Percentiles rank a stretch among this genome's conserved stretches.
These are phyloP conservation scores for Fusarium sp. DNA, from an alignment of 2,329 filamentous ascomycete species.

Conservation along the genomic window DNA sequence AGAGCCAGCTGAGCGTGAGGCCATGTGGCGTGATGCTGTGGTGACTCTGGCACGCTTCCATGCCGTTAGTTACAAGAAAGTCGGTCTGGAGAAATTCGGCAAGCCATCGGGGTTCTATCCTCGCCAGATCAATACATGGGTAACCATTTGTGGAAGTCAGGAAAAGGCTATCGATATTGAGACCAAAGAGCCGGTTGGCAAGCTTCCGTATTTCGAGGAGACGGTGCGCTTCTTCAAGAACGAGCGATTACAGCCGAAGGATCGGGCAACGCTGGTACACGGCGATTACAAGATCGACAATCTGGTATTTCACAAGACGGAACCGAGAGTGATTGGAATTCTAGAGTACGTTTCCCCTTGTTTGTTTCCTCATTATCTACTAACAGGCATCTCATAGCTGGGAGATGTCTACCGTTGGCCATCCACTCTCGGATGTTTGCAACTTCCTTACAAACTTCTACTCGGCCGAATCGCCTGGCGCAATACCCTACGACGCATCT, in stretches of 20 bases:
- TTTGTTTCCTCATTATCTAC: background rate
- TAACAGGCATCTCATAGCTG: slow-evolving; percentile 66
- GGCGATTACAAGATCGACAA: slow-evolving; percentile 98
- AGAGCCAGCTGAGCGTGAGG: slow-evolving; percentile 74
- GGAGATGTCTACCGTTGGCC: slow-evolving; percentile 99
- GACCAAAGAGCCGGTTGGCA: slow-evolving; percentile 80
- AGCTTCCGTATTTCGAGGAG: slow-evolving; percentile 85
- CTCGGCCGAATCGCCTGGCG: slow-evolving; percentile 49
- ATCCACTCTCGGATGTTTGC: slow-evolving; percentile 90
- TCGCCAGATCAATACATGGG: slow-evolving; percentile 87
- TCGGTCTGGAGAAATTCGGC: slow-evolving; percentile 81
- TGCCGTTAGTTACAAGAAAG: slow-evolving; percentile 73
- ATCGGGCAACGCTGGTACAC: slow-evolving; percentile 85
- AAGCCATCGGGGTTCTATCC: slow-evolving; percentile 82
- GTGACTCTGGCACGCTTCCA: slow-evolving; percentile 89
- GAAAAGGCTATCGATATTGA: slow-evolving; percentile 81
- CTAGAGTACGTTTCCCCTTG: slow-evolving; percentile 72
- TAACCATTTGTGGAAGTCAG: slow-evolving; percentile 82
- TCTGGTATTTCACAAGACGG: slow-evolving; percentile 88
- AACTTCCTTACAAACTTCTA: slow-evolving; percentile 73
- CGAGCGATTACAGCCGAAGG: slow-evolving; percentile 76
- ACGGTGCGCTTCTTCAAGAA: slow-evolving; percentile 84
- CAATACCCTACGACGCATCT: slow-evolving; percentile 50
- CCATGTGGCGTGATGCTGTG: slow-evolving; percentile 89
- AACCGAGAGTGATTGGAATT: slow-evolving; percentile 90